Evolutionary conservation across 2,329 filamentous ascomycete genomes (phyloP), one percentile per base, ranked within the genome.

Genomic region (Emmonsiellopsis sp.): DNA sequence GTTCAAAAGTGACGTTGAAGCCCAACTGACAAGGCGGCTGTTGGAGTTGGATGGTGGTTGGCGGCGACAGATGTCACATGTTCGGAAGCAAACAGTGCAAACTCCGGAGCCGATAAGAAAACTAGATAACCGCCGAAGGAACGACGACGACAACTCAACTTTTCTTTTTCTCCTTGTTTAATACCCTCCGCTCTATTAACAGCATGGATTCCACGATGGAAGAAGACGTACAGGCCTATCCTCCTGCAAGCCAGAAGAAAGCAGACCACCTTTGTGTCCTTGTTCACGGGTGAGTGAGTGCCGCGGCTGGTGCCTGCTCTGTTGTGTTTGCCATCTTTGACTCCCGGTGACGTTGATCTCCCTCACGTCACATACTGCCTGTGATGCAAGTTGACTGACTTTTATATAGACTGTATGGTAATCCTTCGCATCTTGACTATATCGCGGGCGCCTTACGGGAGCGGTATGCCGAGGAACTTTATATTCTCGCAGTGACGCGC

Each of bases 201-300:
- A 49, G 9, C 34, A 38, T 47, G n/a, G 31, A 32, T 34, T 10
- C 32, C 30, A 31, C 10, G 10, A 26, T 26, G 30, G 45, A 35
- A n/a, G 34, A 26, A 40, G 46, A 38, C 32, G 34, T 40, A 8
- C 15, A 35, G 30, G 32, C 34, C 5, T 40, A 49, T 38, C 32
- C 34, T n/a, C 46, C 34, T 6, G 16, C 16, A 26, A 38, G 16
- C 9, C 37, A 40, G 46, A 49, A 49, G 44, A 47, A 11, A 8
- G 68, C 74, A 32, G 71, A 79, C 52, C 81, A 84, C 63, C 73
- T 84, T 34, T 80, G 79, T 57, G 79, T 84, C n/a, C 71, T 84
- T 11, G 75, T 83, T 43, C 81, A 84, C 65, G 81, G 81, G 78
- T 81, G 70, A 66, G 74, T 61, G 26, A 47, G 35, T 52, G 11